A percentile compares a stretch with the other conserved stretches of the same genome.
Evolutionary conservation across 192 early-diverging fungal species (phyloP).

Genomic region (Coemansia sp.): DNA sequence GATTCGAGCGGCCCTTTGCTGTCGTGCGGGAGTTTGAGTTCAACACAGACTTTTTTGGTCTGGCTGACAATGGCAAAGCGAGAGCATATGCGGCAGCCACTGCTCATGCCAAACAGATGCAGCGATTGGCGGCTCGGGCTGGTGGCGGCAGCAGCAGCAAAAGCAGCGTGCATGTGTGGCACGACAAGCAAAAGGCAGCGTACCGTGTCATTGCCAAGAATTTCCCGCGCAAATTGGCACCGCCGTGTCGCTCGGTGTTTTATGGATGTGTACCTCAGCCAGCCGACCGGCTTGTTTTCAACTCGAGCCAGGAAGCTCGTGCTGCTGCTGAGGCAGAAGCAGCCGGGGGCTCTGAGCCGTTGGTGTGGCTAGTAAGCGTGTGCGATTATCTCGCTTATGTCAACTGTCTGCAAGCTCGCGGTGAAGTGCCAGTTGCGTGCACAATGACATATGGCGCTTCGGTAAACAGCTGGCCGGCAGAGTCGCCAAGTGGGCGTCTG

Average conservation of each 20-base stretch:
- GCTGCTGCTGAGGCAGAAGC: constrained; percentile 17
- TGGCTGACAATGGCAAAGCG: constrained; percentile 39
- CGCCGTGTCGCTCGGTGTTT: constrained; percentile 44
- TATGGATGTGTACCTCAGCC: constrained; percentile 36
- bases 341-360: no score
- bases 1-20: constrained; percentile 28
- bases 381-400: constrained; percentile 42
- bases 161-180: constrained; percentile 44
- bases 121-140: constrained; percentile 13
- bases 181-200: constrained; percentile 52
- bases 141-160: constrained; percentile 21
- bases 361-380: constrained; percentile 37
- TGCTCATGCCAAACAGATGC: constrained; percentile 25
- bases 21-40: constrained; percentile 33
- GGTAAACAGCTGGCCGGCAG: constrained; percentile 19
- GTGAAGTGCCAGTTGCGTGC: constrained; percentile 43
- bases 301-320: constrained; percentile 27
- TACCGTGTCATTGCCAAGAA: constrained; percentile 42
- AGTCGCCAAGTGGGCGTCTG: neutral
- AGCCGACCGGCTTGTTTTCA: constrained; percentile 30
- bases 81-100: constrained; percentile 23
- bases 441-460: constrained; percentile 34
- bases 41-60: constrained; percentile 43
- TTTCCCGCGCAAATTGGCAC: constrained; percentile 29
- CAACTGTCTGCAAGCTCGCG: constrained; percentile 11